Base-by-base conservation (phyloP, 2,329 filamentous ascomycete species). In the Rhinocladiella mackenziei region DNA sequence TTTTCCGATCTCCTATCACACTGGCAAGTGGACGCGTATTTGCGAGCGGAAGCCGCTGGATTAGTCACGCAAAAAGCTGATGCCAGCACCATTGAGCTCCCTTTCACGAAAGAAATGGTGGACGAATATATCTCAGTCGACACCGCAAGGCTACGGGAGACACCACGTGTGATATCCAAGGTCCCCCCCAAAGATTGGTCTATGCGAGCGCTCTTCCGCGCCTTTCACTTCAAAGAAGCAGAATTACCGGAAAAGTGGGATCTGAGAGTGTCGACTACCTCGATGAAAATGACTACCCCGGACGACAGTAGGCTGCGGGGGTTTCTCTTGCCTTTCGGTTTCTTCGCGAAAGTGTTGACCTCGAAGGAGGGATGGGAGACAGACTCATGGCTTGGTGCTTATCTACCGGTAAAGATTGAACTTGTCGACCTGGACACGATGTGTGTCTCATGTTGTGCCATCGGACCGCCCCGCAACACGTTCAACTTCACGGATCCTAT, bases 1-100 rank as follows among this genome's bases (percentile, higher is more conserved):
- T 82, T 76, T 59, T 69, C 67, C 34, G 80, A 83, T 60, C 70
- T 83, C 58, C 67, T 83, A 33, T 65, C 71, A 8, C 78, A 82
- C 58, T 83, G 80, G 70, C 79, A 83, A 53, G 79, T 81, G 34
- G 78, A 82, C 64, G 74, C 78, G 5, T 77, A 76, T 1, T 55
- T 83, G 29, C 74, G 75, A 8, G 69, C 75, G 49, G 78, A 82
- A 61, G 68, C 72, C 8, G 56, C 62, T 20, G 65, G 67, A 3
- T 70, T 70, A 3, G 28, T 45, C 5, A 9, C 28, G 17, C 26
- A 30, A 4, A 43, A 39, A 10, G 13, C 26, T n/a, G 9, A 33
- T 25, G 32, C 18, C 13, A 25, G 33, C n/a, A 33, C 45, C 11
- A 23, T 46, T 10, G 57, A 59, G 43, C 64, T 81, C 3, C 75